Evolutionary conservation across 345 rosid genomes (phyloP).

Genomic region (Syzygium aromaticum): DNA sequence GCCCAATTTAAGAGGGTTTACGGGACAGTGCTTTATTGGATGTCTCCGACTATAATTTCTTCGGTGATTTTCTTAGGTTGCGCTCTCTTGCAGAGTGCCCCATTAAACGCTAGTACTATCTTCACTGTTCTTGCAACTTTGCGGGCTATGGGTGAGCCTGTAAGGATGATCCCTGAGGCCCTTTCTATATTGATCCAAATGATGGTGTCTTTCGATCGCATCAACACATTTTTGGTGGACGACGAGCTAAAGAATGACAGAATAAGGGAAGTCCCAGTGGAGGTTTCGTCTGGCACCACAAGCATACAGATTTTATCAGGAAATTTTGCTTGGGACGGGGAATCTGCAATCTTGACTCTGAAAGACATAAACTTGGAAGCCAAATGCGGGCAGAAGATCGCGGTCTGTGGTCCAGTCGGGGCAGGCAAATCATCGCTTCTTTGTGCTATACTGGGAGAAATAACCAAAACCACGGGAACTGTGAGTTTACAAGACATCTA

Average conservation of each 20-base stretch:
- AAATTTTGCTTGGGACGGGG: conserved; percentile 64
- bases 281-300: conserved; percentile 5
- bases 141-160: conserved; percentile 58
- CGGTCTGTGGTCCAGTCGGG: conserved; percentile 77
- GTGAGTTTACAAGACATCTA: conserved; percentile 27
- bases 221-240: conserved; percentile 49
- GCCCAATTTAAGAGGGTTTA: conserved; percentile 41
- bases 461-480: conserved; percentile 54
- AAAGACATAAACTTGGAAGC: conserved; percentile 31
- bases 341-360: conserved; percentile 29
- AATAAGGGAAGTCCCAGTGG: conserved; percentile 10
- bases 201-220: conserved; percentile 50
- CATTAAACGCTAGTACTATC: conserved; percentile 62
- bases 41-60: conserved; percentile 62
- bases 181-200: conserved; percentile 63
- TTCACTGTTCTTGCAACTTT: conserved; percentile 68
- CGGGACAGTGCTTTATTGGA: conserved; percentile 51
- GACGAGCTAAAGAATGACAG: conserved; percentile 44
- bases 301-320: conserved; percentile 45
- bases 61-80: conserved; percentile 61
- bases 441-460: conserved; percentile 62
- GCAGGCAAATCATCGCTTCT: conserved; percentile 72
- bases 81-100: conserved; percentile 39
- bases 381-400: conserved; percentile 47
- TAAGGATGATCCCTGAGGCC: conserved; percentile 62